Conservation (phyloP, 2,329 filamentous ascomycete genomes). For the Colletotrichum zoysiae region DNA sequence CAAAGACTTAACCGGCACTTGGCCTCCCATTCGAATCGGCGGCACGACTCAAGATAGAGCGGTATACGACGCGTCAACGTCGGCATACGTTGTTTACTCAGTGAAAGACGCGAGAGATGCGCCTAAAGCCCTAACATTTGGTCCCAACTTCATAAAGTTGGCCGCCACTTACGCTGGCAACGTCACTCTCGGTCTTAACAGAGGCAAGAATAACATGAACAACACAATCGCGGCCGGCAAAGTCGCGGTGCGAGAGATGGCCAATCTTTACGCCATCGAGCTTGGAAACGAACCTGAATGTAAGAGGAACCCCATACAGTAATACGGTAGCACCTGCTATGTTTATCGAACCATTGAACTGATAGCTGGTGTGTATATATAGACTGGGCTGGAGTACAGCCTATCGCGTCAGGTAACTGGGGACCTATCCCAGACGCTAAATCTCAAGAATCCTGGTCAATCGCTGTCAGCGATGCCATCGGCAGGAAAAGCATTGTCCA, state of each 20-base stretch:
- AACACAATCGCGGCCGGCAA: constrained; percentile 67
- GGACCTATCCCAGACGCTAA: constrained; percentile 51
- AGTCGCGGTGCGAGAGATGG: constrained; percentile 57
- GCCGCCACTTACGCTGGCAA: constrained; percentile 62
- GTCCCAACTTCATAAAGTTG: constrained; percentile 64
- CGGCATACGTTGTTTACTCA: constrained; percentile 62
- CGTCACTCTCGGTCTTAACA: constrained; percentile 66
- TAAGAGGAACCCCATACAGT: constrained; percentile 43
- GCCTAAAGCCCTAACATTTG: constrained; percentile 63
- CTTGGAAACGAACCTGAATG: constrained; percentile 70
- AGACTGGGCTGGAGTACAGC: constrained; percentile 55
- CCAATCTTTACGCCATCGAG: constrained; percentile 66
- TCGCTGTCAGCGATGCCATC: constrained; percentile 52
- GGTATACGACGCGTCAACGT: constrained; percentile 59
- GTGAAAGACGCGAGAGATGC: constrained; percentile 62
- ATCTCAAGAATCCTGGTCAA: constrained; percentile 56
- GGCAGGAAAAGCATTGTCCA: constrained; percentile 53
- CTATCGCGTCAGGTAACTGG: constrained; percentile 55
- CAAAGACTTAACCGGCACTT: constrained; percentile 60
- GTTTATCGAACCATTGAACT: neutral
- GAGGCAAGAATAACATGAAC: constrained; percentile 63
- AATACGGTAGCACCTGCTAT: too few relatives aligned
- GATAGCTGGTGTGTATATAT: neutral
- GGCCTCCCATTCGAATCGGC: constrained; percentile 69
- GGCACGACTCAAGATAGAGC: constrained; percentile 68